phyloP scores from a whole-genome alignment of 148 eudicot species.

The Rheum nobile region DNA sequence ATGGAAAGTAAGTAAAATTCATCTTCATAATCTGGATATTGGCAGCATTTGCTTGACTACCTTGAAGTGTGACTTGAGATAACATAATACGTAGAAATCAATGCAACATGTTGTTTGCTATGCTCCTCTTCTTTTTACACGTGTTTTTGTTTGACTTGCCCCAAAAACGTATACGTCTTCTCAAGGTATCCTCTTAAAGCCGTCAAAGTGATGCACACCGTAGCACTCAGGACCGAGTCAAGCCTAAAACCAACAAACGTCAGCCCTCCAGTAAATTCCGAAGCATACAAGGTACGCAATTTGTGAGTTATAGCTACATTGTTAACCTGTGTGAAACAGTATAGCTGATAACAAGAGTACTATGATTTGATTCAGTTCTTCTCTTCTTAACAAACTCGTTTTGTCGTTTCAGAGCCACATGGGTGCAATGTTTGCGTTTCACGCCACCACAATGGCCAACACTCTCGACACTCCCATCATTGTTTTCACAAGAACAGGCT shows the following conservation, averaged over 20 bases:
- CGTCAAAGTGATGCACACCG: conserved; percentile 96
- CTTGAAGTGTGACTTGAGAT: background rate
- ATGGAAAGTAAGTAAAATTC: conserved; percentile 69
- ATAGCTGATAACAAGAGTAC: background rate
- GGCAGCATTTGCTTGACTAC: background rate
- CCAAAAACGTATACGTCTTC: background rate
- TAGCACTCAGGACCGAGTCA: conserved; percentile 90
- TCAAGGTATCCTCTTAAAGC: conserved; percentile 92
- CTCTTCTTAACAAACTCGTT: background rate
- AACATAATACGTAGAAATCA: background rate
- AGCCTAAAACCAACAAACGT: conserved; percentile 10
- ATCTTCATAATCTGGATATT: background rate
- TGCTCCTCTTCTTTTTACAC: too few species aligned
- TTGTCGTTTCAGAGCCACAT: conserved; percentile 70
- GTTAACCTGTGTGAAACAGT: background rate
- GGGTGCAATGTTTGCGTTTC: conserved; percentile 99
- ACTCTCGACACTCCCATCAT: conserved; percentile 92
- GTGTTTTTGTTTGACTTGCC: background rate
- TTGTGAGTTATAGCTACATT: background rate
- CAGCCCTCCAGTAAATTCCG: conserved; percentile 4
- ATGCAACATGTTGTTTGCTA: background rate
- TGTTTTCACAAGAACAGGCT: conserved; percentile 92
- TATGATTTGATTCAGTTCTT: background rate
- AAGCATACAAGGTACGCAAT: conserved; percentile 12
- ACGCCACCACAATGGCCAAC: conserved; percentile 96